phyloP scores from a whole-genome alignment of 2,329 filamentous ascomycete genomes.

The Cercospora sp. region DNA sequence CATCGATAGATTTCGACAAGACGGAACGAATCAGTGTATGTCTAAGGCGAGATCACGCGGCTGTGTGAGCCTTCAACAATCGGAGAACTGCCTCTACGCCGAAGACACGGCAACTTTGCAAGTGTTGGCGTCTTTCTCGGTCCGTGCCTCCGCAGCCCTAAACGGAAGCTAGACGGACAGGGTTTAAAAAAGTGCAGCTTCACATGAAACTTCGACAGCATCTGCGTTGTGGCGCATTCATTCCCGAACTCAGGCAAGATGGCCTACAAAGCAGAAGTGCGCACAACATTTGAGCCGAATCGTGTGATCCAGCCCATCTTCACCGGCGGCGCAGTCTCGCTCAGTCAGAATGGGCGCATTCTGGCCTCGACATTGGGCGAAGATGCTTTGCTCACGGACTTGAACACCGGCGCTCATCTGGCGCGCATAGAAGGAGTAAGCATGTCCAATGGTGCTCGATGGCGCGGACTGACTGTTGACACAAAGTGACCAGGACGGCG shows the following conservation, averaged over 20 bases:
- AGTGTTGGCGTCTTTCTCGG: background rate
- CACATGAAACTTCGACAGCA: slow-evolving; percentile 18
- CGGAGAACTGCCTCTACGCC: no score
- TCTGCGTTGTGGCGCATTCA: background rate
- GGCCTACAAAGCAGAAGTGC: slow-evolving; percentile 60
- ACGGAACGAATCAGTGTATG: no score
- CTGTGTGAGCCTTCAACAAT: no score
- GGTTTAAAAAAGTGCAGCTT: slow-evolving; percentile 18
- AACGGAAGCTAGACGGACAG: background rate
- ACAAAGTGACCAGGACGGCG: slow-evolving; percentile 52
- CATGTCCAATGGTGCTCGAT: slow-evolving; percentile 21
- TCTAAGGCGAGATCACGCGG: no score
- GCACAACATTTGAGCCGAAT: slow-evolving; percentile 85
- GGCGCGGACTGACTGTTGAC: slow-evolving; percentile 43
- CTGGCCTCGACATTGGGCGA: slow-evolving; percentile 89
- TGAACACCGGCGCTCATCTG: slow-evolving; percentile 78
- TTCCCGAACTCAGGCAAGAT: slow-evolving; percentile 35
- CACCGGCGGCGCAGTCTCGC: slow-evolving; percentile 81
- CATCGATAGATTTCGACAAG: no score
- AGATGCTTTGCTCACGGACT: slow-evolving; percentile 82
- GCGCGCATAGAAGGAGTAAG: slow-evolving; percentile 82
- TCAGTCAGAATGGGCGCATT: slow-evolving; percentile 78
- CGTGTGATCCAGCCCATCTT: slow-evolving; percentile 89
- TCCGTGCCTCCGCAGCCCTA: background rate
- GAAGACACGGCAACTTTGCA: no score